Evolutionary conservation across 805 yeast species (phyloP).

Genomic region (Candida gorgasii): DNA sequence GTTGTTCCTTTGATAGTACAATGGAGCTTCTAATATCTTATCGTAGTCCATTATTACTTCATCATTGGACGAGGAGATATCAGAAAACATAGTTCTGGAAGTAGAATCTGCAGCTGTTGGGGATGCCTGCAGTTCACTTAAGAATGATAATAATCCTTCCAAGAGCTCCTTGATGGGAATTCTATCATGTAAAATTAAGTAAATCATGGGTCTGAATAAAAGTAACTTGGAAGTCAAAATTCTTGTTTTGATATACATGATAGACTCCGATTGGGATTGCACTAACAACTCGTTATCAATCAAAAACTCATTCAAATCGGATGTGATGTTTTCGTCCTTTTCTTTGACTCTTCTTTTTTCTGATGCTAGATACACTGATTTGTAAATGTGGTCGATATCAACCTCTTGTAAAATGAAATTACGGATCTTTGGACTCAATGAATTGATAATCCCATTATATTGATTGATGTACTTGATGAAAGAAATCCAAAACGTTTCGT

Average conservation of each 20-base stretch:
- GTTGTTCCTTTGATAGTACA: slow-evolving; percentile 26
- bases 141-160: slow-evolving; percentile 25
- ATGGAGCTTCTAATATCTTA: slow-evolving; percentile 25
- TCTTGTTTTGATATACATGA: slow-evolving; percentile 41
- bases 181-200: slow-evolving; percentile 31
- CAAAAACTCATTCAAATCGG: slow-evolving; percentile 33
- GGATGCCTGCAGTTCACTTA: slow-evolving; percentile 6
- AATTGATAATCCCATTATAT: slow-evolving; percentile 38
- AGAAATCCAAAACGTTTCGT: slow-evolving; percentile 24
- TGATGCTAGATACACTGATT: slow-evolving; percentile 25
- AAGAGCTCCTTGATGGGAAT: slow-evolving; percentile 28
- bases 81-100: slow-evolving; percentile 8
- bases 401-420: slow-evolving; percentile 33
- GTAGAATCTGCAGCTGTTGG: background rate
- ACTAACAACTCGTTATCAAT: slow-evolving; percentile 34
- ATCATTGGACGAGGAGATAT: slow-evolving; percentile 3
- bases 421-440: slow-evolving; percentile 35
- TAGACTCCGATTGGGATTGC: slow-evolving; percentile 35
- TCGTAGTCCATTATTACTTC: slow-evolving; percentile 13
- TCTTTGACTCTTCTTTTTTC: slow-evolving; percentile 16
- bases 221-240: slow-evolving; percentile 33
- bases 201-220: slow-evolving; percentile 35
- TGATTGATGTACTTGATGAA: slow-evolving; percentile 36
- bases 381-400: slow-evolving; percentile 30
- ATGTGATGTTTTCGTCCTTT: slow-evolving; percentile 11